These are phyloP conservation scores for Microsporum ferrugineum DNA, from an alignment of 2,329 filamentous ascomycete species.

Conservation along the genomic window DNA sequence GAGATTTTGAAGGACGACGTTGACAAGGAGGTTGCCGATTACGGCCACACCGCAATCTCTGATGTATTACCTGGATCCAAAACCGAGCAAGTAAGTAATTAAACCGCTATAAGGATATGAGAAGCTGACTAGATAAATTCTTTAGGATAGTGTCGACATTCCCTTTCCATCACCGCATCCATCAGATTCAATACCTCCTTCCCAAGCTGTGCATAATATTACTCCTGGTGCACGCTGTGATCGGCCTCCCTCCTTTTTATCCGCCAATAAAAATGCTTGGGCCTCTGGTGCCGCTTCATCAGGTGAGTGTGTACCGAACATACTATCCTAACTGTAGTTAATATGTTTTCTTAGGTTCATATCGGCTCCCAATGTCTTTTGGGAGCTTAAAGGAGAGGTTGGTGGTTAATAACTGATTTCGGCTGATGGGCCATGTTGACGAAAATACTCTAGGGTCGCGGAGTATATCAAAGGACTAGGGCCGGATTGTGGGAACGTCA, in stretches of 20 bases:
- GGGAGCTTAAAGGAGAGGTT: constrained; percentile 8
- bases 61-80: not conserved
- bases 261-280: not conserved
- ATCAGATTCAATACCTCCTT: not conserved
- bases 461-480: not conserved
- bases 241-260: not conserved
- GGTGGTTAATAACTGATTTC: not conserved
- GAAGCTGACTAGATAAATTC: not conserved
- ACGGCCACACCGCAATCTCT: not conserved
- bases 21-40: not conserved
- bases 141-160: not conserved
- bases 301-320: not conserved
- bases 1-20: not conserved
- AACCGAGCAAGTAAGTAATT: not conserved
- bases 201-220: not conserved
- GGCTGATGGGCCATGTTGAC: not conserved
- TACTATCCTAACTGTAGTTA: not conserved
- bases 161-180: not conserved
- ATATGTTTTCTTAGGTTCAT: not conserved
- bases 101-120: not conserved
- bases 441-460: not conserved
- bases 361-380: constrained; percentile 5
- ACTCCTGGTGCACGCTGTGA: not conserved
- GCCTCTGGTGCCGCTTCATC: not conserved
- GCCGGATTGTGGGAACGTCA: not conserved